Evolutionary conservation across 2,329 filamentous ascomycete species (phyloP).

Genomic region (Venturiaceae sp.): DNA sequence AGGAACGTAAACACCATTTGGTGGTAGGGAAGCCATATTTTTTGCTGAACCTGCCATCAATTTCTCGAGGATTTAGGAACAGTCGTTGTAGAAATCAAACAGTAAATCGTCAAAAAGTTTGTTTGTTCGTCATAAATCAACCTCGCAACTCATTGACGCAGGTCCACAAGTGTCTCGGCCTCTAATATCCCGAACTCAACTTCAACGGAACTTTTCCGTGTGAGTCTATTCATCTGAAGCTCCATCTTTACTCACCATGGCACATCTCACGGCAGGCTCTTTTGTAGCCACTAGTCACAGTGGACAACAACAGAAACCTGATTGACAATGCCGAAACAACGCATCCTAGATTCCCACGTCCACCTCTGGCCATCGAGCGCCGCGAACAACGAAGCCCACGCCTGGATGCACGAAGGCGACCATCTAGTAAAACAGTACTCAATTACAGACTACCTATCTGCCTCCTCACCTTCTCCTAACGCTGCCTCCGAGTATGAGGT

Average conservation of each 20-base stretch:
- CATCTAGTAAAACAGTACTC: conserved; percentile 57
- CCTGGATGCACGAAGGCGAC: conserved; percentile 55
- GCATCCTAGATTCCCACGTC: conserved; percentile 81
- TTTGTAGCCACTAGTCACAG: no score
- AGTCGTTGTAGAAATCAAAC: background rate
- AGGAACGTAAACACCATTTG: conserved; percentile 7
- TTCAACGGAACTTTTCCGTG: no score
- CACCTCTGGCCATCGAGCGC: conserved; percentile 69
- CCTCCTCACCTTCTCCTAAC: conserved; percentile 14
- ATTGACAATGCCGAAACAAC: conserved; percentile 16
- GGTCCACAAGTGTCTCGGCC: background rate
- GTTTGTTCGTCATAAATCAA: background rate
- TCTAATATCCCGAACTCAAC: background rate
- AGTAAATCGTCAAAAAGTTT: background rate
- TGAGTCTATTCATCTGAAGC: background rate
- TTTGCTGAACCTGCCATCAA: no score
- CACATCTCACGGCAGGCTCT: background rate
- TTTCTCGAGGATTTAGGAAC: no score
- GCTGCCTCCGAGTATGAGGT: conserved; percentile 12
- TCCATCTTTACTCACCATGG: background rate
- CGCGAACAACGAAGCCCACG: conserved; percentile 49
- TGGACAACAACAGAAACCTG: no score
- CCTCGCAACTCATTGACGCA: background rate
- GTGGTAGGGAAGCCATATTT: conserved; percentile 7
- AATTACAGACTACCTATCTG: conserved; percentile 47